phyloP scores from a whole-genome alignment of 2,329 filamentous ascomycete genomes.

The Alternaria longipes region DNA sequence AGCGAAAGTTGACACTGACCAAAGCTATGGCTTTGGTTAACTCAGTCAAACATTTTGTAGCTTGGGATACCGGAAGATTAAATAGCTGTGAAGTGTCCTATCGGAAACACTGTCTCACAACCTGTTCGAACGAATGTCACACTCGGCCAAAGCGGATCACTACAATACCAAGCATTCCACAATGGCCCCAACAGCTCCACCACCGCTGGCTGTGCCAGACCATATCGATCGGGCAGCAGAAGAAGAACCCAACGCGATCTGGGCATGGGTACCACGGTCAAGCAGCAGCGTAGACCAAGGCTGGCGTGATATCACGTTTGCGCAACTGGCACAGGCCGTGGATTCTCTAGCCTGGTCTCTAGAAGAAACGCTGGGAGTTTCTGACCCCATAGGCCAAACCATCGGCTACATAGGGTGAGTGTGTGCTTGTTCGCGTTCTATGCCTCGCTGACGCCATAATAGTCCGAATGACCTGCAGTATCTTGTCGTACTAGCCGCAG shows the following conservation, averaged over 20 bases:
- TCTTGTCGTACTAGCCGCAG: slow-evolving; percentile 2
- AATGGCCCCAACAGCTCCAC: background rate
- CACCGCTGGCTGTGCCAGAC: slow-evolving; percentile 1
- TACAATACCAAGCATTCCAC: background rate
- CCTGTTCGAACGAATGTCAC: background rate
- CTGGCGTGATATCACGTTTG: background rate
- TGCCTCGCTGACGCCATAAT: background rate
- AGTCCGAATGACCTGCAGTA: slow-evolving; percentile 1
- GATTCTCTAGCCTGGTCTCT: background rate
- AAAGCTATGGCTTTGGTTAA: background rate
- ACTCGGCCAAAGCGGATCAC: background rate
- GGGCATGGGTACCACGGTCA: background rate
- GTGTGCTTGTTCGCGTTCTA: background rate
- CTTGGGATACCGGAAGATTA: background rate
- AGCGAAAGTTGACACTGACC: background rate
- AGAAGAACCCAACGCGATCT: background rate
- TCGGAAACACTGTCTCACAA: background rate
- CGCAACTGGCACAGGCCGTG: background rate
- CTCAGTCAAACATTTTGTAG: background rate
- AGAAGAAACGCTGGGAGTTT: background rate
- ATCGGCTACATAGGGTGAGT: slow-evolving; percentile 3
- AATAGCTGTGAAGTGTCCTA: background rate
- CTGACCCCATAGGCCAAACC: background rate
- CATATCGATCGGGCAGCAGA: slow-evolving; percentile 7
- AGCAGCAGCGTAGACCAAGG: background rate